Conservation (phyloP, 2,329 filamentous ascomycete genomes). For the Pseudogymnoascus sp. region DNA sequence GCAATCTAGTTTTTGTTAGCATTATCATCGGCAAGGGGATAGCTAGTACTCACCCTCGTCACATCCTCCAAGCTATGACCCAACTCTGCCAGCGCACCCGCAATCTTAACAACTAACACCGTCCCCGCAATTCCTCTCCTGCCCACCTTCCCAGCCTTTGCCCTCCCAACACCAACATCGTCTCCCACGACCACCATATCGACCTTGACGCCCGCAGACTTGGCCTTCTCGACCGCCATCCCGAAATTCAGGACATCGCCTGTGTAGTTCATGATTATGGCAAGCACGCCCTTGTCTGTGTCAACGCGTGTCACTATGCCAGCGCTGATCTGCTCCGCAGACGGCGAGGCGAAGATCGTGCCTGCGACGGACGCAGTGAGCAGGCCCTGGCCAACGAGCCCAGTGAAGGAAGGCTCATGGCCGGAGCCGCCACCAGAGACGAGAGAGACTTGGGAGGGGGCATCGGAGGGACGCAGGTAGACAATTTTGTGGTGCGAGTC, state of each 20-base stretch:
- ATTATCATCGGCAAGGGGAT: too few relatives aligned
- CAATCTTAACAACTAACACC: constrained; percentile 84
- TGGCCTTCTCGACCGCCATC: constrained; percentile 86
- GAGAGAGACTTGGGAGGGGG: constrained; percentile 63
- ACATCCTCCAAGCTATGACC: constrained; percentile 65
- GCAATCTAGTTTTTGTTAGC: constrained; percentile 35
- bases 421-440: constrained; percentile 84
- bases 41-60: constrained; percentile 41
- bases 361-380: constrained; percentile 77
- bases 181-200: constrained; percentile 92
- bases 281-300: constrained; percentile 65
- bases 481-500: constrained; percentile 77
- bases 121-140: constrained; percentile 86
- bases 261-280: constrained; percentile 96
- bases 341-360: constrained; percentile 78
- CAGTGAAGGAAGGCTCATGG: constrained; percentile 82
- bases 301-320: constrained; percentile 69
- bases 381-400: constrained; percentile 75
- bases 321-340: constrained; percentile 72
- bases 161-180: constrained; percentile 80
- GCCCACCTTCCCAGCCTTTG: constrained; percentile 83
- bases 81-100: constrained; percentile 70
- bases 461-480: constrained; percentile 57
- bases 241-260: constrained; percentile 88
- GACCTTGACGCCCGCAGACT: constrained; percentile 66